These are phyloP conservation scores for Canna indica DNA, from an alignment of 176 grass and related monocot species.

Conservation along the genomic window DNA sequence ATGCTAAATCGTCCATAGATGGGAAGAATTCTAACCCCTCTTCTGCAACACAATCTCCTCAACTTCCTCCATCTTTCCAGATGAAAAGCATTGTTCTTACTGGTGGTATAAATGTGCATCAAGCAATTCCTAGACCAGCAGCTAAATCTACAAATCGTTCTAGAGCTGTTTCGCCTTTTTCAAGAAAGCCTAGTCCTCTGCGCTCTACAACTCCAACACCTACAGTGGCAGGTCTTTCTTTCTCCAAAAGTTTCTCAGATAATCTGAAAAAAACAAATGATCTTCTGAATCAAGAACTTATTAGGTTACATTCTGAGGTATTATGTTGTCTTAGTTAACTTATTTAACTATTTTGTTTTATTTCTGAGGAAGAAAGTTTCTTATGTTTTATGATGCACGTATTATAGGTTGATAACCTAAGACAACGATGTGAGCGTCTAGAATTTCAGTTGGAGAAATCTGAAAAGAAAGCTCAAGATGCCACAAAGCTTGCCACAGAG, in stretches of 20 bases:
- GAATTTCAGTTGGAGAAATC: constrained; percentile 53
- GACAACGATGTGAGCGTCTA: constrained; percentile 43
- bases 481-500: constrained; percentile 50
- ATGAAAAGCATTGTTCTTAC: constrained; percentile 68
- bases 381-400: background rate
- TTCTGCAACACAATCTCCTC: constrained; percentile 1
- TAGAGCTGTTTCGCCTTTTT: constrained; percentile 28
- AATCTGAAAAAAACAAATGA: constrained; percentile 67
- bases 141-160: constrained; percentile 16
- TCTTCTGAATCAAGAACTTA: constrained; percentile 78
- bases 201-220: constrained; percentile 25
- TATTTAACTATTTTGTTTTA: background rate
- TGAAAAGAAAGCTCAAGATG: constrained; percentile 63
- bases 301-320: constrained; percentile 83
- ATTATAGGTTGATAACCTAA: constrained; percentile 53
- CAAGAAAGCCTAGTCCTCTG: constrained; percentile 39
- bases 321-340: background rate
- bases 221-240: constrained; percentile 13
- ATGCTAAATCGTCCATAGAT: constrained; percentile 71
- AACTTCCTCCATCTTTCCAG: constrained; percentile 39
- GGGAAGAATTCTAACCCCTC: constrained; percentile 48
- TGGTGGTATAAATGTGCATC: constrained; percentile 34
- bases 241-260: constrained; percentile 41
- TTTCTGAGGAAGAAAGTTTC: background rate
- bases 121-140: constrained; percentile 21